Evolutionary conservation across 1,284 basidiomycete genomes (phyloP).

Genomic region (Bjerkandera adusta): DNA sequence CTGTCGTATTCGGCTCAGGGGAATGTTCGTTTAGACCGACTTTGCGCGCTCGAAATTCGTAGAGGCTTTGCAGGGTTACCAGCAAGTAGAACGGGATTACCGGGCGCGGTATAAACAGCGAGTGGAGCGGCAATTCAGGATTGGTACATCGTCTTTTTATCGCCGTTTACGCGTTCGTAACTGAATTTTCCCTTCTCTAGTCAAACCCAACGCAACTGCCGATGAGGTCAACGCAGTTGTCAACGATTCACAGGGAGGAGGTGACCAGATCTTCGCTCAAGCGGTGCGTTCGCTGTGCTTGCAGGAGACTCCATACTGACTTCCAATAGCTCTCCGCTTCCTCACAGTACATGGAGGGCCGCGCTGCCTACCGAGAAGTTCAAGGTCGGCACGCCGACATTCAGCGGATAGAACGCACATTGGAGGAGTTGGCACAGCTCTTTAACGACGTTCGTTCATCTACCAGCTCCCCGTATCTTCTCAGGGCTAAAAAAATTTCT

Average conservation of each 20-base stretch:
- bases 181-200: conserved; percentile 34
- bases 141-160: conserved; percentile 53
- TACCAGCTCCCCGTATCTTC: background rate
- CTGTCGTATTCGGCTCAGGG: background rate
- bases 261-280: conserved; percentile 81
- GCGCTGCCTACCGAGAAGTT: conserved; percentile 86
- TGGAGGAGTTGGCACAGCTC: conserved; percentile 86
- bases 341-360: conserved; percentile 82
- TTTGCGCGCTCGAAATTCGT: conserved; percentile 62
- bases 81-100: conserved; percentile 85
- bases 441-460: conserved; percentile 67
- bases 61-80: conserved; percentile 71
- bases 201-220: conserved; percentile 87
- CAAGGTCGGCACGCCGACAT: conserved; percentile 91
- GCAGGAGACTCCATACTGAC: background rate
- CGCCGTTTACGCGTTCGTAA: too few relatives aligned
- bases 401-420: conserved; percentile 81
- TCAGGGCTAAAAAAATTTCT: conserved; percentile 13
- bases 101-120: conserved; percentile 79
- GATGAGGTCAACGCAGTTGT: conserved; percentile 83
- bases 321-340: conserved; percentile 56
- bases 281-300: conserved; percentile 54
- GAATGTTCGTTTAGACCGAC: conserved; percentile 39
- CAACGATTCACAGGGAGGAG: conserved; percentile 57
- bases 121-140: conserved; percentile 88